A percentile compares a stretch with the other conserved stretches of the same genome.
phyloP scores from a whole-genome alignment of 1,284 basidiomycete genomes.

The Xerocomus nothofagi region DNA sequence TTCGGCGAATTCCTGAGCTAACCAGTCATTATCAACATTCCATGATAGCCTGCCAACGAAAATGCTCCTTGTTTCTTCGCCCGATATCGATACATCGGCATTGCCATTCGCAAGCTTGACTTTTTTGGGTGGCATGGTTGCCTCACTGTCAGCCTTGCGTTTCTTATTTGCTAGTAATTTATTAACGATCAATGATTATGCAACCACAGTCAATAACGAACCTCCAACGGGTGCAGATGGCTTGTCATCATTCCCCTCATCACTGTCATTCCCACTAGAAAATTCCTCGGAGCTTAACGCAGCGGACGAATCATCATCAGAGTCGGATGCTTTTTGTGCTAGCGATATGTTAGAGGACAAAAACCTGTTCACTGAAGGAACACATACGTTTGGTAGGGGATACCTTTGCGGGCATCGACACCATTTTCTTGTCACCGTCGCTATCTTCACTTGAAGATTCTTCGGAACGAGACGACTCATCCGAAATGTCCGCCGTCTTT shows the following conservation, averaged over 20 bases:
- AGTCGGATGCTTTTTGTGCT: constrained; percentile 2
- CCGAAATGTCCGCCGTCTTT: constrained; percentile 2
- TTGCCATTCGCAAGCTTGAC: constrained; percentile 66
- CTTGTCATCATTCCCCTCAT: constrained; percentile 21
- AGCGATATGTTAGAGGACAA: not conserved
- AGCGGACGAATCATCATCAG: constrained; percentile 7
- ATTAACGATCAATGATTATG: constrained; percentile 29
- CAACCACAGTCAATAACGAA: constrained; percentile 18
- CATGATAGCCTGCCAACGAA: constrained; percentile 96
- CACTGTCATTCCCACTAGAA: constrained; percentile 24
- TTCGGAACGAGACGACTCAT: constrained; percentile 18
- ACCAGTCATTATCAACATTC: constrained; percentile 98
- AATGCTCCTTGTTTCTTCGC: constrained; percentile 69
- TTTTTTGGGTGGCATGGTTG: constrained; percentile 74
- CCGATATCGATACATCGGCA: constrained; percentile 44
- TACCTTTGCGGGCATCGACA: not conserved
- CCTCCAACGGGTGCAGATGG: constrained; percentile 9
- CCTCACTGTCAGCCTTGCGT: constrained; percentile 81
- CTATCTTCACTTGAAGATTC: constrained; percentile 18
- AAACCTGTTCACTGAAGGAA: not conserved
- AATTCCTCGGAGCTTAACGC: constrained; percentile 18
- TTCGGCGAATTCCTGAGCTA: constrained; percentile 86
- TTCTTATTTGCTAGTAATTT: constrained; percentile 48
- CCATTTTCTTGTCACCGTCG: constrained; percentile 3
- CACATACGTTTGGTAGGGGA: constrained; percentile 4